Evolutionary conservation across 257 asterid genomes (phyloP).

Genomic region (Euphrasia confusa): DNA sequence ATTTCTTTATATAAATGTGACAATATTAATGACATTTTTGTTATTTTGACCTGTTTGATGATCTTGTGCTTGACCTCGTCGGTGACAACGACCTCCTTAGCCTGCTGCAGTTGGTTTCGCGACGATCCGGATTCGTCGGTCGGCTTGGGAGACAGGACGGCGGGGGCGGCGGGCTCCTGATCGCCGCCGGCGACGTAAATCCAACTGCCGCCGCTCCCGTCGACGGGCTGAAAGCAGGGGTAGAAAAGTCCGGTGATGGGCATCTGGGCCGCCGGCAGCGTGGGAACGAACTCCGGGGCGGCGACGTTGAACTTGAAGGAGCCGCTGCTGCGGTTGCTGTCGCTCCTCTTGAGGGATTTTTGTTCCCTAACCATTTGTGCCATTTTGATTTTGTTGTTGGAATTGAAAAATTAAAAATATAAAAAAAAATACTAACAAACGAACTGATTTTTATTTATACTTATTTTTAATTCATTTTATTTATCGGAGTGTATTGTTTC

Average conservation of each 20-base stretch:
- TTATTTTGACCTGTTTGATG: conserved; percentile 64
- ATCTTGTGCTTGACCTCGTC: conserved; percentile 71
- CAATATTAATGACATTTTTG: too few relatives aligned
- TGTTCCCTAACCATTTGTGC: conserved; percentile 37
- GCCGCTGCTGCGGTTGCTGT: conserved; percentile 26
- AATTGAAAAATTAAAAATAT: neutral
- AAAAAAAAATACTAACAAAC: too few relatives aligned
- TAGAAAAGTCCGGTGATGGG: conserved; percentile 54
- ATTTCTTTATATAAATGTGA: too few relatives aligned
- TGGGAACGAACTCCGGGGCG: conserved; percentile 90
- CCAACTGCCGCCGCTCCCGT: conserved; percentile 39
- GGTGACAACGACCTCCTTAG: conserved; percentile 46
- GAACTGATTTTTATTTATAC: too few relatives aligned
- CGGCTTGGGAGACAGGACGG: conserved; percentile 24
- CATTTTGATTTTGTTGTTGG: conserved; percentile 30
- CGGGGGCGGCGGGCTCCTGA: conserved; percentile 42
- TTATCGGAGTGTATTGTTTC: too few relatives aligned
- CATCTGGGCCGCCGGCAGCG: conserved; percentile 39
- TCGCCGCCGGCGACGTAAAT: conserved; percentile 40
- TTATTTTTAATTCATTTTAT: too few relatives aligned
- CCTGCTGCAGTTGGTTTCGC: conserved; percentile 15
- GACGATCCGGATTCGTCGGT: conserved; percentile 14
- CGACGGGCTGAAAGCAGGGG: conserved; percentile 58
- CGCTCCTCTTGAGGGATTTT: neutral
- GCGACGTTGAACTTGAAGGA: conserved; percentile 68